Percentiles rank a stretch among this genome's conserved stretches.
Conservation (phyloP, 164 flowering plant genomes). For the Stephania yunnanensis region DNA sequence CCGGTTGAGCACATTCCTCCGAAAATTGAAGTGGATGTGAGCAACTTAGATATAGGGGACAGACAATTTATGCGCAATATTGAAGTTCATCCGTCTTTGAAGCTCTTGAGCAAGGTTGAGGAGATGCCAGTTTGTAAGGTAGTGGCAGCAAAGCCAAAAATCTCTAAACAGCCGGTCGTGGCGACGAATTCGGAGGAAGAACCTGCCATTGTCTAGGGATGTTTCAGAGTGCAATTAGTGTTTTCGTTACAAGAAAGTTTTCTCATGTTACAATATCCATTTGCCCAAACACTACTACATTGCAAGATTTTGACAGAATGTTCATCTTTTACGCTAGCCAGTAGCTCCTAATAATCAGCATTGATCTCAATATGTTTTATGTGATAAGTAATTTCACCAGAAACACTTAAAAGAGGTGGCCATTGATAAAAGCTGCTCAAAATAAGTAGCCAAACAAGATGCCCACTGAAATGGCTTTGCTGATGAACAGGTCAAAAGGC, state of each 20-base stretch:
- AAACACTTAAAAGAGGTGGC: neutral
- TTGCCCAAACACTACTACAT: neutral
- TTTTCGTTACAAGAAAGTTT: neutral
- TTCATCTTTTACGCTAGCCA: neutral
- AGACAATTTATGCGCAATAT: slow-evolving; percentile 45
- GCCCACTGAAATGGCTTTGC: neutral
- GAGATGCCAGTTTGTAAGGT: slow-evolving; percentile 70
- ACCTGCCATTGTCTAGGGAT: slow-evolving; percentile 12
- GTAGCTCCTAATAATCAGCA: neutral
- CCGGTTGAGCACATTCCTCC: slow-evolving; percentile 72
- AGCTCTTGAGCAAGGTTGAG: slow-evolving; percentile 67
- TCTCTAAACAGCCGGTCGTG: neutral
- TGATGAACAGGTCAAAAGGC: neutral
- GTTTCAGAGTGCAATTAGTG: neutral
- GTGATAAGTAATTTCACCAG: neutral
- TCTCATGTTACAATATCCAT: neutral
- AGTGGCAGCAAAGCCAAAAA: slow-evolving; percentile 21
- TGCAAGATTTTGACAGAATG: neutral
- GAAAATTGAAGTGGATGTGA: slow-evolving; percentile 80
- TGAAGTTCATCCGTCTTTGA: slow-evolving; percentile 58
- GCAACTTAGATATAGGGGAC: slow-evolving; percentile 78
- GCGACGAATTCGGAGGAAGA: slow-evolving; percentile 11
- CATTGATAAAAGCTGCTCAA: neutral
- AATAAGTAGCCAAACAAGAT: neutral
- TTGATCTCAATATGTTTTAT: neutral